phyloP scores from a whole-genome alignment of 805 yeast species.

The Kuraishia borneana region DNA sequence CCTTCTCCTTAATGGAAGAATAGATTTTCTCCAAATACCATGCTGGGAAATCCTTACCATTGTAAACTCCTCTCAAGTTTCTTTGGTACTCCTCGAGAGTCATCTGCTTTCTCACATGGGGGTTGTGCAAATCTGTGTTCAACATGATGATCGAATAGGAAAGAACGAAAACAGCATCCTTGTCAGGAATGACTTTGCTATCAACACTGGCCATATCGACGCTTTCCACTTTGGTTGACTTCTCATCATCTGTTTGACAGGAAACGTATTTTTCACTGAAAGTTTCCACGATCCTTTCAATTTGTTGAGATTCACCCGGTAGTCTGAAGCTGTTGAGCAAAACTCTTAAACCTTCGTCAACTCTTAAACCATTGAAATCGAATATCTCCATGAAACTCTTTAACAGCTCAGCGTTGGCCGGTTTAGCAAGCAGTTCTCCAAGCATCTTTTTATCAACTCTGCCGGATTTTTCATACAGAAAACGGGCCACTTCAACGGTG shows the following conservation, averaged over 20 bases:
- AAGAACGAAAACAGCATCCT: slow-evolving; percentile 63
- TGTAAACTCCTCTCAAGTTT: slow-evolving; percentile 73
- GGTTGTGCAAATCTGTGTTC: slow-evolving; percentile 89
- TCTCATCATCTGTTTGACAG: slow-evolving; percentile 31
- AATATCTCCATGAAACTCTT: slow-evolving; percentile 55
- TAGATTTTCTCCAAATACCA: slow-evolving; percentile 82
- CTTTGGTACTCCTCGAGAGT: slow-evolving; percentile 68
- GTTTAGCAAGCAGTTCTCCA: slow-evolving; percentile 80
- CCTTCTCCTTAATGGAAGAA: slow-evolving; percentile 68
- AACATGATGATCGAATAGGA: slow-evolving; percentile 90
- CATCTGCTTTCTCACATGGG: slow-evolving; percentile 89
- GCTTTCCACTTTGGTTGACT: too few species aligned
- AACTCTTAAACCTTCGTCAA: slow-evolving; percentile 86
- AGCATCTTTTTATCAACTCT: slow-evolving; percentile 78
- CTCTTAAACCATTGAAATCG: slow-evolving; percentile 68
- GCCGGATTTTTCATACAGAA: slow-evolving; percentile 68
- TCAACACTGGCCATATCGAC: slow-evolving; percentile 7
- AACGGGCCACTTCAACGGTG: slow-evolving; percentile 55
- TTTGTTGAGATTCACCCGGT: slow-evolving; percentile 97
- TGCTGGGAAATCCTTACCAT: slow-evolving; percentile 63
- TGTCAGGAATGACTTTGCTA: slow-evolving; percentile 5
- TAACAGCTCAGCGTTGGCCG: slow-evolving; percentile 49
- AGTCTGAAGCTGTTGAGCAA: slow-evolving; percentile 75
- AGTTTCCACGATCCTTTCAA: slow-evolving; percentile 81
- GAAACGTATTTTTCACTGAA: slow-evolving; percentile 75